A percentile compares a stretch with the other conserved stretches of the same genome.
Evolutionary conservation across 306 rosid species (phyloP).

Genomic region (Heteromeles arbutifolia): DNA sequence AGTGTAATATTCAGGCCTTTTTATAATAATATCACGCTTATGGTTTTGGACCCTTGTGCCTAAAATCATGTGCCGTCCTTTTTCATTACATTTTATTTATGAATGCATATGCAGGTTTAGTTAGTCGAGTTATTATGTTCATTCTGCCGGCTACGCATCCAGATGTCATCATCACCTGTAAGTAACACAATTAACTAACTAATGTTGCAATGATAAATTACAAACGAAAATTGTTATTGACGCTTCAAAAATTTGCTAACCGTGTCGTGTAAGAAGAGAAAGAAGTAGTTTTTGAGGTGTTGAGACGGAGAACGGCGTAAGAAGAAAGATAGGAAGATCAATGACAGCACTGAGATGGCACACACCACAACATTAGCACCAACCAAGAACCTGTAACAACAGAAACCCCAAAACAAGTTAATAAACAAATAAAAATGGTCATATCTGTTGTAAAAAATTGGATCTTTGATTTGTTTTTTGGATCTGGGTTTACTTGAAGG

Average conservation of each 20-base stretch:
- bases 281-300: slow-evolving; percentile 15
- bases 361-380: slow-evolving; percentile 42
- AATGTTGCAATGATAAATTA: too few species aligned
- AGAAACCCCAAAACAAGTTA: not conserved
- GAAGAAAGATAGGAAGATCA: slow-evolving; percentile 12
- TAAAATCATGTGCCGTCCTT: not conserved
- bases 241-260: slow-evolving; percentile 20
- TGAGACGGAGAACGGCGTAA: slow-evolving; percentile 17
- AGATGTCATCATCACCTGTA: slow-evolving; percentile 48
- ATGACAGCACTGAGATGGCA: slow-evolving; percentile 32
- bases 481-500: slow-evolving; percentile 40
- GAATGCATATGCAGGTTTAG: too few species aligned
- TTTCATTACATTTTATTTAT: too few species aligned
- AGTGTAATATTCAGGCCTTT: not conserved
- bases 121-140: too few species aligned
- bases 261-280: slow-evolving; percentile 40
- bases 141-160: slow-evolving; percentile 38
- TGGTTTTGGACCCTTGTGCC: not conserved
- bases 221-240: too few species aligned
- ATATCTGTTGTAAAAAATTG: not conserved
- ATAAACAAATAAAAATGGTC: not conserved
- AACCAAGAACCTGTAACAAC: slow-evolving; percentile 45
- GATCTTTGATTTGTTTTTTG: not conserved
- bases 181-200: not conserved
- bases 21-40: not conserved